A percentile compares a stretch with the other conserved stretches of the same genome.
Conservation (phyloP, 1,139 yeast species). For the Saccharomyces pastorianus region DNA sequence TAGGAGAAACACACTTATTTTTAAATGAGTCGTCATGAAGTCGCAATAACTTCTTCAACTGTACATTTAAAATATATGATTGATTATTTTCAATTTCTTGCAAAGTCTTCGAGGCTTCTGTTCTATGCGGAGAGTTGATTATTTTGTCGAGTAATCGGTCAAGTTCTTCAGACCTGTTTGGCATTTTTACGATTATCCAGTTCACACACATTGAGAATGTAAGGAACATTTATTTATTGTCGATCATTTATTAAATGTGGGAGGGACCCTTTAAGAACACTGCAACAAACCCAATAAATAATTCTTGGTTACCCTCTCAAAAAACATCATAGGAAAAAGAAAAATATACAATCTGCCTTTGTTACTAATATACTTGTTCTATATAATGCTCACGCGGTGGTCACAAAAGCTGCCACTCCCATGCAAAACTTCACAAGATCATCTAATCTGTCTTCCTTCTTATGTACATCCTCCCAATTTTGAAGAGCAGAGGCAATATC, state of each 20-base stretch:
- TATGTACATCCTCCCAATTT: slow-evolving; percentile 43
- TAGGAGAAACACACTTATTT: slow-evolving; percentile 19
- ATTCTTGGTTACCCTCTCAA: neutral
- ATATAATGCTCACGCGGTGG: slow-evolving; percentile 13
- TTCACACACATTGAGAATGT: neutral
- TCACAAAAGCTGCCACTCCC: slow-evolving; percentile 64
- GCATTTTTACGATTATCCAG: neutral
- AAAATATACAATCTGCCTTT: neutral
- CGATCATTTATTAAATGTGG: neutral
- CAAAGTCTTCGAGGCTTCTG: slow-evolving; percentile 20
- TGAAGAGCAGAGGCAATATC: slow-evolving; percentile 40
- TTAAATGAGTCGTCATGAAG: slow-evolving; percentile 25
- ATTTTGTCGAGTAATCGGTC: slow-evolving; percentile 18
- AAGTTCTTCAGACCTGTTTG: slow-evolving; percentile 9
- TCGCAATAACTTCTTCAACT: slow-evolving; percentile 22
- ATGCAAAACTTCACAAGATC: slow-evolving; percentile 71
- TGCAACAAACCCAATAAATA: neutral
- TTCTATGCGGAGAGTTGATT: slow-evolving; percentile 16
- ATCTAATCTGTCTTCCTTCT: slow-evolving; percentile 49
- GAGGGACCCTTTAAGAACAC: neutral
- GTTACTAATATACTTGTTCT: neutral
- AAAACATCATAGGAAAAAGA: neutral
- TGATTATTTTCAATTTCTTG: slow-evolving; percentile 25
- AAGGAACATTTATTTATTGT: neutral
- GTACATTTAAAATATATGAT: slow-evolving; percentile 23